Conservation (phyloP, 2,329 filamentous ascomycete species). For the Aureobasidium sp. region DNA sequence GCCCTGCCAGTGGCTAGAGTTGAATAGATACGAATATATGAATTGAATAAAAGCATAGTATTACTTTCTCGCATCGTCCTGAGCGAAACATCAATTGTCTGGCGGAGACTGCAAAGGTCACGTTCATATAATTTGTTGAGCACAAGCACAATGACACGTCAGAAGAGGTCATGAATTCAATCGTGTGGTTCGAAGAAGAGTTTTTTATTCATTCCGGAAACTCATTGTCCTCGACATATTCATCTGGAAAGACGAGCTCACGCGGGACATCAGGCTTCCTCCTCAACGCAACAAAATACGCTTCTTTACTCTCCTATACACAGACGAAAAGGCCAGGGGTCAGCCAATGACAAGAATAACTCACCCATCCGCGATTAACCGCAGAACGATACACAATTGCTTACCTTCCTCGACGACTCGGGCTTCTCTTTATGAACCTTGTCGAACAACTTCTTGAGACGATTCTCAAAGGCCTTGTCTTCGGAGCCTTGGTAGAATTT, state of each 20-base stretch:
- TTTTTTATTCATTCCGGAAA: neutral
- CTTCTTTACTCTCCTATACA: conserved; percentile 71
- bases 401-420: conserved; percentile 76
- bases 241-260: conserved; percentile 38
- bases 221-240: neutral
- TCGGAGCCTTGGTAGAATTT: conserved; percentile 94
- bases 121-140: no score
- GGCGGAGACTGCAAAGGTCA: no score
- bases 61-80: no score
- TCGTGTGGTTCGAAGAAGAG: no score
- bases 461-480: conserved; percentile 70
- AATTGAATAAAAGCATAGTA: no score
- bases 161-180: no score
- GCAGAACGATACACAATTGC: no score
- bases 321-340: neutral
- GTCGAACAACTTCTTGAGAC: conserved; percentile 67
- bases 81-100: no score
- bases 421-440: conserved; percentile 86
- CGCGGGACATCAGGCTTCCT: conserved; percentile 50
- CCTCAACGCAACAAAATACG: conserved; percentile 73
- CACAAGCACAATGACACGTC: no score
- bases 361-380: no score
- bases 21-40: no score
- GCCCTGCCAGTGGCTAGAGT: neutral
- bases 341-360: neutral